Base-by-base conservation (phyloP, 352 stramenopile species). In the Thalassiosira exigua region DNA sequence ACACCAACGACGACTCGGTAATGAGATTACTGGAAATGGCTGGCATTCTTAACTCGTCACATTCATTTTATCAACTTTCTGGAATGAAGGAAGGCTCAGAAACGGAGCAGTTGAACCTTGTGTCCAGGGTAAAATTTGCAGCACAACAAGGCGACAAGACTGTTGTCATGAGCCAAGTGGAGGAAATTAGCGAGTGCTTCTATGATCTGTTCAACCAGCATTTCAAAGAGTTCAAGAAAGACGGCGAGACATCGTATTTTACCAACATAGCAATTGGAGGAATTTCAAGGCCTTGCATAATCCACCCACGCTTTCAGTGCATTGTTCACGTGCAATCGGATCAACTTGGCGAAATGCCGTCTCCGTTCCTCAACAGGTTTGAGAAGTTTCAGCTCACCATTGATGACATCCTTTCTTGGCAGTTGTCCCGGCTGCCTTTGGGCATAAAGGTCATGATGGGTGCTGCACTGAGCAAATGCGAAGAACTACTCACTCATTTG, bases 201-300 rank as follows among this genome's bases (percentile, higher is more conserved):
- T 89, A 89, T 36, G 81, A 89, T 72, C 52, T 89, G 2, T 88
- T 88, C 65, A 89, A 89, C 32, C 82, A 89, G 39, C 80, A 89
- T 33, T 89, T 86, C 59, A 54, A 42, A 56, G 75, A 75, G 46
- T 78, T 77, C 54, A 74, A 69, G 39, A 71, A 75, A 44, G 67
- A 82, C 2, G 76, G 58, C n/a, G 4, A 71, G 7, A 30, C 75
- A 42, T 53, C 54, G 12, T 86, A 85, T 36, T 87, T 74, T 73
- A 61, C 82, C 1, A 89, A 85, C 61, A 89, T 89, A 24, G 82
- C 82, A 27, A 69, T 89, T 41, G 82, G 82, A 32, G 78, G 69
- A 0, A 71, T 87, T 22, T 86, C 81, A 21, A 53, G 79, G n/a
- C 75, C 75, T 39, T 84, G 74, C 30, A 36, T 62, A 62, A 75